These are phyloP conservation scores for Pyrus betulifolia DNA, from an alignment of 306 rosid species.

Conservation along the genomic window DNA sequence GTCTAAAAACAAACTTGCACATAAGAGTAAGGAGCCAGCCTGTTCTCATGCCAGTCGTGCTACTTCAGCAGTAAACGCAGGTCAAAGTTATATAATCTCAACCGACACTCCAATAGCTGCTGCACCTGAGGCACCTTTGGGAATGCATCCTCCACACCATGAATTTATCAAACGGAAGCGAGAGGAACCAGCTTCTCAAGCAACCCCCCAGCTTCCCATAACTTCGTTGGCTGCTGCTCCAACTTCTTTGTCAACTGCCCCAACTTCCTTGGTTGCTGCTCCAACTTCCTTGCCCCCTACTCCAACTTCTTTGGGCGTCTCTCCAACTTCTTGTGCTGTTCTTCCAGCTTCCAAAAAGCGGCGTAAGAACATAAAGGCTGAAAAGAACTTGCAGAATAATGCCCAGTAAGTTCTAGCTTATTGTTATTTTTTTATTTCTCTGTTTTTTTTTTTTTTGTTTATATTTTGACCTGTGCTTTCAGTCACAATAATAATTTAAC, in stretches of 20 bases:
- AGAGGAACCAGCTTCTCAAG: conserved; percentile 2
- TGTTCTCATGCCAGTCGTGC: no score
- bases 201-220: conserved; percentile 5
- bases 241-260: no score
- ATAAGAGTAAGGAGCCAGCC: conserved; percentile 4
- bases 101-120: not conserved
- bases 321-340: not conserved
- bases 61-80: conserved; percentile 3
- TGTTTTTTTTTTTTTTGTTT: not conserved
- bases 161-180: conserved; percentile 12
- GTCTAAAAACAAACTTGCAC: conserved; percentile 28
- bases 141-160: conserved; percentile 10
- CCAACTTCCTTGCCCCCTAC: not conserved
- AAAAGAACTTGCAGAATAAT: conserved; percentile 25
- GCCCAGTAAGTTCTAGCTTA: conserved; percentile 26
- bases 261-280: no score
- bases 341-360: conserved; percentile 23
- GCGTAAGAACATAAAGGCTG: conserved; percentile 33
- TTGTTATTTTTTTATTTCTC: not conserved
- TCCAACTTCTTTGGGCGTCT: not conserved
- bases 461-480: not conserved
- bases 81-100: not conserved
- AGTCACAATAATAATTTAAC: not conserved
- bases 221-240: no score
- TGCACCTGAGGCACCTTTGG: conserved; percentile 5